Evolutionary conservation across 208 protist genomes (phyloP), one percentile per base, ranked within the genome.

Genomic region (Wallacemonas rigidus): DNA sequence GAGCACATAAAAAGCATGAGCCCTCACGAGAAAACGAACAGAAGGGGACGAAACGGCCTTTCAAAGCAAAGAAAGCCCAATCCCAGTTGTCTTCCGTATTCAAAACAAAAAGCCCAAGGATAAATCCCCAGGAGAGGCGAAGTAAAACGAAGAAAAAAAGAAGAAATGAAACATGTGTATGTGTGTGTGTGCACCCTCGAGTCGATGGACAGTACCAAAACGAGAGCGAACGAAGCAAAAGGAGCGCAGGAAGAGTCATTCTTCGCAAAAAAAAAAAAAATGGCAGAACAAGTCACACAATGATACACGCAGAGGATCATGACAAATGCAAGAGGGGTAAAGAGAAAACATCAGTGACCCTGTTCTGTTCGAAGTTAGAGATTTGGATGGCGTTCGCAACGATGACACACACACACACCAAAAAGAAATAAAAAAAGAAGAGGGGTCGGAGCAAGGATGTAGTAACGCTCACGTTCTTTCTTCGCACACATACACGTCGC

Each of bases 211-310:
- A 0, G 26, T 26, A 26, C 26, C 26, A 26, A 26, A 26, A 26
- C 26, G 26, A 26, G 26, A 26, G 26, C 26, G 26, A 26, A 26
- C 26, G 26, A 26, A 26, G 26, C 26, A 26, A 26, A 26, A 26
- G 26, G 26, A 26, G 26, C 26, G 40, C 14, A 7, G 40, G 8
- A 57, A 15, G 44, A 15, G 50, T 35, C 14, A 62, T 72, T 67
- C 35, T 38, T 44, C 26, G 63, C 9, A 69, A 14, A 75, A 56
- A 63, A 67, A 70, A 65, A 67, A 56, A 75, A 38, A 45, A 60
- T 54, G 14, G 38, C 17, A 71, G 50, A 9, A 58, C 15, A 55
- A 60, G 51, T 71, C 50, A 43, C 38, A 43, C 61, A 43, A 11
- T 67, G 15, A n/a, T 15, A 35, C 35, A 1, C 38, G 67, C 36